Base-by-base conservation (phyloP, 2,329 filamentous ascomycete genomes). In the Dothistroma pini region DNA sequence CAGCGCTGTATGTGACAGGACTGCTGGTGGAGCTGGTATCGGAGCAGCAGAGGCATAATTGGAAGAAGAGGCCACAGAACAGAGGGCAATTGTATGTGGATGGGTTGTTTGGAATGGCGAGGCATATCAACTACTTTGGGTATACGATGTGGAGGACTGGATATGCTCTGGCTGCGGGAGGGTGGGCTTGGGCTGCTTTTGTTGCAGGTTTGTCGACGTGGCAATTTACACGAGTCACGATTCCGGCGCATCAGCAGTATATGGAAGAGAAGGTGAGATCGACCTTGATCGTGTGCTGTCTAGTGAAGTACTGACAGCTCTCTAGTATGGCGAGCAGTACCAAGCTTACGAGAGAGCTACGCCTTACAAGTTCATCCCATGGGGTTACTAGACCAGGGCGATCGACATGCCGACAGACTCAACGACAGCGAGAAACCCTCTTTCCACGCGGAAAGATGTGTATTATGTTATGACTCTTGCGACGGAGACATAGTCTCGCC, bases 41-140 rank as follows among this genome's bases (percentile, higher is more conserved):
- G 0, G 86, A 89, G 74, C 68, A 81, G 31, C 86, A 88, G 72
- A 79, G 86, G 19, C 77, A 77, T 64, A 65, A 68, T 0, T 85
- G 82, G 74, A 84, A 85, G 72, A 71, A 74, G 22, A 73, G 83
- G 58, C 75, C 79, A 2, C 75, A 70, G 61, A 84, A 84, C 69
- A 77, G 80, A 65, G 82, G 83, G 19, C 82, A 83, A 70, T 72
- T 78, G 0, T 85, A 79, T 64, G 77, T 76, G 0, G 77, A 77
- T 10, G 81, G 83, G 0, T 65, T 84, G 38, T 85, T 80, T 71
- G 70, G 73, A 1, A 68, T 80, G 44, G 79, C 80, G 4, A 77
- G 81, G 50, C 81, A 84, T 67, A 78, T 83, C 72, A 84, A 84
- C 63, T 85, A 84, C 65, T 78, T 79, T 22, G 82, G 76, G 1